Base-by-base conservation (phyloP, 2,329 filamentous ascomycete genomes). In the Aspergillus quadrilineatus region DNA sequence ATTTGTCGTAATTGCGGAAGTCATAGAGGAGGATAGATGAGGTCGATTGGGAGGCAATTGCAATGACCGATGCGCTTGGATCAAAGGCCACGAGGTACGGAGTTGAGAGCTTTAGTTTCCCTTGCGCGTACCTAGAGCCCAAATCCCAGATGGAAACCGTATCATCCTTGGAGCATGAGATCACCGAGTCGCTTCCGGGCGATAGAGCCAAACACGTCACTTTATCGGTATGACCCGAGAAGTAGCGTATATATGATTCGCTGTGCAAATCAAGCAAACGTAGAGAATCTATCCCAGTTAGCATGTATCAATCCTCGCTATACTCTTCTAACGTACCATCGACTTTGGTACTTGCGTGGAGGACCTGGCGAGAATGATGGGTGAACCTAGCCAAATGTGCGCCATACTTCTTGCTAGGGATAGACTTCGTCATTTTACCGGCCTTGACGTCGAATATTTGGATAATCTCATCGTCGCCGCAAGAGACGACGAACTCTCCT, bases 391-490 rank as follows among this genome's bases (percentile, higher is more conserved):
- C 94, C 55, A 97, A 83, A 71, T 96, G 94, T 15, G 91, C 92
- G 58, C 94, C 94, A 68, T 99, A 99, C 73, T 99, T 99, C 71
- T 97, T 96, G 76, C 90, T 95, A 50, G 95, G 86, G 46, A 97
- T 82, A 58, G 88, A 88, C 77, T 97, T 97, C 46, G 91, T 89
- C 65, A 92, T 88, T 59, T 89, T 89, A 4, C 94, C 94, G 63
- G 96, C 92, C 67, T 89, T 90, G 61, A 96, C 88, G 67, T 94
- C 96, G 78, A 95, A 99, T 32, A 99, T 87, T 69, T 97, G 92
- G 60, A 99, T 89, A 3, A 90, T 95, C 72, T 97, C 92, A 74
- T 99, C 94, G 77, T 90, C 92, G 64, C 92, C 90, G 5, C 92
- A 90, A 0, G 92, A 90, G 75, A 99, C 91, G 58, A 95, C 84